These are phyloP conservation scores for Symbiodinium natans DNA, from an alignment of 73 alveolate species.

Conservation along the genomic window DNA sequence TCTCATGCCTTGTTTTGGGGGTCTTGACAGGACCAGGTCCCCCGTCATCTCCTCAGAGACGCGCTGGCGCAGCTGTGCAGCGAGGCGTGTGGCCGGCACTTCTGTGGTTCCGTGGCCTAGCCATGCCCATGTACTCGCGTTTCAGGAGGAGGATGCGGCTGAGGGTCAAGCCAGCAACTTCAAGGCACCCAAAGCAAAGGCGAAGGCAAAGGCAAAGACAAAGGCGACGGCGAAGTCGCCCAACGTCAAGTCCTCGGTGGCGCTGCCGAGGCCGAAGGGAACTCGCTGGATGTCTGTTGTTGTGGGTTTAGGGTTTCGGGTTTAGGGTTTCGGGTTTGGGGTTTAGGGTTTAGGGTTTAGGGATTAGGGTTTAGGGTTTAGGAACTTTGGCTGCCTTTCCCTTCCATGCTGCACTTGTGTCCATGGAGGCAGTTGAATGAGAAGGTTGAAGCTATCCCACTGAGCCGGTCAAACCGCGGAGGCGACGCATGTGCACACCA, in stretches of 20 bases:
- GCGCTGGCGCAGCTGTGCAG: slow-evolving; percentile 21
- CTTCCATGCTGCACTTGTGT: background rate
- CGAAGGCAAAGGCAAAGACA: background rate
- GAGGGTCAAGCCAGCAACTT: background rate
- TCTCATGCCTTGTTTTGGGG: no score
- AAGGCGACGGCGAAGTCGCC: background rate
- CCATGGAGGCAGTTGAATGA: slow-evolving; percentile 22
- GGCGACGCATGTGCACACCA: background rate
- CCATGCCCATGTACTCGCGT: no score
- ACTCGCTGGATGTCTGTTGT: background rate
- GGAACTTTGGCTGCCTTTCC: background rate
- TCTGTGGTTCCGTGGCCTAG: no score
- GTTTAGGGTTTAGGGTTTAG: no score
- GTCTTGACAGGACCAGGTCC: slow-evolving; percentile 16
- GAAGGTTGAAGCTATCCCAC: slow-evolving; percentile 11
- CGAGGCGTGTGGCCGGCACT: background rate
- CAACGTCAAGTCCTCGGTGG: background rate
- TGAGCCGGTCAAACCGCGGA: slow-evolving; percentile 9
- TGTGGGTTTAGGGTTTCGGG: no score
- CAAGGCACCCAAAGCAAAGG: background rate
- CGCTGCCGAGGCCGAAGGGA: background rate
- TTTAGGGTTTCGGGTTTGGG: no score
- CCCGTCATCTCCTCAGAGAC: slow-evolving; percentile 17
- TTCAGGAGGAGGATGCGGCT: background rate
- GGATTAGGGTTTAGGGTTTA: no score